Conservation (phyloP, 371 early-diverging fungal genomes). For the Mucor circinelloides region DNA sequence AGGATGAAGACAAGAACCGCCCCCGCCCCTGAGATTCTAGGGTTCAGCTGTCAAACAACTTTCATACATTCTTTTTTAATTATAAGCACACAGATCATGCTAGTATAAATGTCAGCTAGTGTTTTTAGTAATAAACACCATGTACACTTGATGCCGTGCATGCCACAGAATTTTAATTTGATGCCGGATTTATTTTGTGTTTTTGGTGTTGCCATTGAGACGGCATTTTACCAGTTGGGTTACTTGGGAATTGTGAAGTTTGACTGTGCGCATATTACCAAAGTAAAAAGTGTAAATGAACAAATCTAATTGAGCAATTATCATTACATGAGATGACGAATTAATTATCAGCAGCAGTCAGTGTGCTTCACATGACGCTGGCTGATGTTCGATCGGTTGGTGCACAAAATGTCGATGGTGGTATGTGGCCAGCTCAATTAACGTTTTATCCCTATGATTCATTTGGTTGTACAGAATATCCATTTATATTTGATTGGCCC, state of each 20-base stretch:
- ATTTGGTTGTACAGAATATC: not conserved
- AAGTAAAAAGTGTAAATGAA: too few species aligned
- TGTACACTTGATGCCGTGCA: not conserved
- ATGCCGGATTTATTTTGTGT: not conserved
- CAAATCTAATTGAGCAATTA: not conserved
- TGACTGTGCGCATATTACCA: too few species aligned
- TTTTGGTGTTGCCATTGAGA: not conserved
- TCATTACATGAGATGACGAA: not conserved
- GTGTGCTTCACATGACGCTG: not conserved
- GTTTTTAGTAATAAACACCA: not conserved
- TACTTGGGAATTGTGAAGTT: too few species aligned
- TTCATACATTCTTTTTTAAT: not conserved
- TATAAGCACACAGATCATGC: not conserved
- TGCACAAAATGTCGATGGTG: not conserved
- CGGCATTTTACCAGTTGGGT: not conserved
- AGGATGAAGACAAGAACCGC: not conserved
- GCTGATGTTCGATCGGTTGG: not conserved
- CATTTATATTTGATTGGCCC: not conserved
- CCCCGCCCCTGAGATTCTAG: not conserved
- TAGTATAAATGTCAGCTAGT: not conserved
- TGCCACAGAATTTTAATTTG: not conserved
- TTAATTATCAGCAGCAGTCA: not conserved
- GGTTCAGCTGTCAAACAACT: not conserved
- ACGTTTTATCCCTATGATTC: not conserved
- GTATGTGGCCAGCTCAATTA: not conserved